Base-by-base conservation (phyloP, 139 green algal genomes). In the Axilococcus clingmanii region DNA sequence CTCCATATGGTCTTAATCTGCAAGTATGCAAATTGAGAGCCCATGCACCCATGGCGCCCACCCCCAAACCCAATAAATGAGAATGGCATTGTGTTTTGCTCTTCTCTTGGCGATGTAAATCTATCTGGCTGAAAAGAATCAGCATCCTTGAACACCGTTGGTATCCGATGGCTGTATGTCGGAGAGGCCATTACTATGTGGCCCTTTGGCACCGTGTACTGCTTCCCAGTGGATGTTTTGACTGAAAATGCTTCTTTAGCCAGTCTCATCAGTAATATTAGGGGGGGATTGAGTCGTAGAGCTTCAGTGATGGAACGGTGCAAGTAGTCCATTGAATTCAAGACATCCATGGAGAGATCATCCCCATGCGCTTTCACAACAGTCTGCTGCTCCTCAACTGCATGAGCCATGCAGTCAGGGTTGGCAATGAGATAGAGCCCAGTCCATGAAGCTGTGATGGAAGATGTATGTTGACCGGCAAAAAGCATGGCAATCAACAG, bases 1-100 rank as follows among this genome's bases (percentile, higher is more conserved):
- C 57, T 83, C 91, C 81, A 94, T 59, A 99, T 94, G 28, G 86
- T 79, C 72, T 98, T 98, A 68, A 97, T 92, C 81, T 96, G 84
- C 30, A 60, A 24, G 20, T 20, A 30, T 0, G 89, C 92, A 67
- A 99, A 99, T 59, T 89, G 93, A 59, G 87, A 77, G 40, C 92
- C 92, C 73, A 99, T 93, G 89, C 92, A 99, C 11, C 74, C 83
- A 69, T 99, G 92, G 40, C 91, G 71, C 25, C 92, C 92, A 16
- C 81, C 86, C 25, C 92, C 92, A 72, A 99, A 99, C 24, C 89
- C 84, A 33, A 96, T 84, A 78, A 86, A 97, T 4, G 66, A 69
- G 52, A 93, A 95, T 8, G 72, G 76, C 46, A 59, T 65, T 24
- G 48, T 56, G 63, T 92, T 89, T 69, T 95, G 80, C 68, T 93